Percentiles rank a stretch among this genome's conserved stretches.
phyloP scores from a whole-genome alignment of 768 basidiomycete genomes.

The Neoboletus brunneissimus region DNA sequence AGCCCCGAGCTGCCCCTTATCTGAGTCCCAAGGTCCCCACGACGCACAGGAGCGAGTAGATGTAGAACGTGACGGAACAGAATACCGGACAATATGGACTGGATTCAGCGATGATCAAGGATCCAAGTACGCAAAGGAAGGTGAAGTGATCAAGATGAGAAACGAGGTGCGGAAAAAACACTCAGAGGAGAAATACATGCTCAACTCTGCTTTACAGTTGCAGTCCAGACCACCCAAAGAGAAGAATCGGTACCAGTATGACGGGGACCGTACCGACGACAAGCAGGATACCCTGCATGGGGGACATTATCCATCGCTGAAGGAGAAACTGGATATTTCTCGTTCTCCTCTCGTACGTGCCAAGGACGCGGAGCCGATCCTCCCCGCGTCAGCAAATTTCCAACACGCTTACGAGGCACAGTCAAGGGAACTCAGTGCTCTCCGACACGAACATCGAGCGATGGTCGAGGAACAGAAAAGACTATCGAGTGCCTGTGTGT shows the following conservation, averaged over 20 bases:
- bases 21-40: neutral
- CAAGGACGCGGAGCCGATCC: neutral
- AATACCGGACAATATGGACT: neutral
- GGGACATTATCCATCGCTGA: neutral
- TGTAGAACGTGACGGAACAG: neutral
- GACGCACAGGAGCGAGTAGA: neutral
- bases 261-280: neutral
- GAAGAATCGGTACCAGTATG: neutral
- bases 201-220: neutral
- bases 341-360: neutral
- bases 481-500: neutral
- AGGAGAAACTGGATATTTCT: neutral
- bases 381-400: neutral
- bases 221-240: constrained; percentile 4
- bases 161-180: neutral
- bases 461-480: constrained; percentile 8
- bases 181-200: neutral
- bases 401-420: constrained; percentile 7
- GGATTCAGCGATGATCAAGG: neutral
- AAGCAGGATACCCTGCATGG: neutral
- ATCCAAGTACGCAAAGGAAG: neutral
- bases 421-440: constrained; percentile 1
- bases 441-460: constrained; percentile 1
- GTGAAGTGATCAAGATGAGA: neutral
- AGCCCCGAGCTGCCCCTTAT: neutral